Evolutionary conservation across 2,329 filamentous ascomycete genomes (phyloP).

Genomic region (Trichoderma pleuroti): DNA sequence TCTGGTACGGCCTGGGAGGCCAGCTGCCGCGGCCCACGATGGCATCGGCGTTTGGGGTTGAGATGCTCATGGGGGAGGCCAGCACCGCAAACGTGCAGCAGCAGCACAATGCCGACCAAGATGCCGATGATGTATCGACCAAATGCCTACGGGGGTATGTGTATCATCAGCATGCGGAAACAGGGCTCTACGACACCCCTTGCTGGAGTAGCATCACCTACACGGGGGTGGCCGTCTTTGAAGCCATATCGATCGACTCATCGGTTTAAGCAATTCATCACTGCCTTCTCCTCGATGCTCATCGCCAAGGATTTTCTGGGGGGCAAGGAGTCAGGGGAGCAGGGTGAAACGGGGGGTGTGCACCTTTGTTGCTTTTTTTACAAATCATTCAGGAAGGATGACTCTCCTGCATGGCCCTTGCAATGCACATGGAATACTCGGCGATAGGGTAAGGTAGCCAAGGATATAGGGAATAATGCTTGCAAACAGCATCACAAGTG

Average conservation of each 20-base stretch:
- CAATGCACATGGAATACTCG: not conserved
- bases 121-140: not conserved
- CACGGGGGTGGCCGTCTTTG: not conserved
- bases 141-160: not conserved
- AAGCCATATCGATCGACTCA: slow-evolving; percentile 4
- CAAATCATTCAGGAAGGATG: not conserved
- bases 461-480: not conserved
- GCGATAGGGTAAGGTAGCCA: not conserved
- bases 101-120: not conserved
- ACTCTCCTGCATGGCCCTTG: not conserved
- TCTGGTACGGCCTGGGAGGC: slow-evolving; percentile 28
- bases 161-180: not conserved
- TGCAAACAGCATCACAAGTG: not conserved
- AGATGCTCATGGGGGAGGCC: not conserved
- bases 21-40: slow-evolving; percentile 33
- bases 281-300: not conserved
- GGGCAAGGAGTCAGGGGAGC: not conserved
- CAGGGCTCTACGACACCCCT: not conserved
- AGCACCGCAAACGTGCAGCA: not conserved
- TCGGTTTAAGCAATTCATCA: not conserved
- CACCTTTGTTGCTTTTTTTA: not conserved
- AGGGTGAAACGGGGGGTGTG: not conserved
- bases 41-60: slow-evolving; percentile 23
- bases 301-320: not conserved
- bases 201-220: not conserved